Percentiles rank a stretch among this genome's conserved stretches.
Conservation (phyloP, 805 yeast species). For the Wickerhamiella slavikovae region DNA sequence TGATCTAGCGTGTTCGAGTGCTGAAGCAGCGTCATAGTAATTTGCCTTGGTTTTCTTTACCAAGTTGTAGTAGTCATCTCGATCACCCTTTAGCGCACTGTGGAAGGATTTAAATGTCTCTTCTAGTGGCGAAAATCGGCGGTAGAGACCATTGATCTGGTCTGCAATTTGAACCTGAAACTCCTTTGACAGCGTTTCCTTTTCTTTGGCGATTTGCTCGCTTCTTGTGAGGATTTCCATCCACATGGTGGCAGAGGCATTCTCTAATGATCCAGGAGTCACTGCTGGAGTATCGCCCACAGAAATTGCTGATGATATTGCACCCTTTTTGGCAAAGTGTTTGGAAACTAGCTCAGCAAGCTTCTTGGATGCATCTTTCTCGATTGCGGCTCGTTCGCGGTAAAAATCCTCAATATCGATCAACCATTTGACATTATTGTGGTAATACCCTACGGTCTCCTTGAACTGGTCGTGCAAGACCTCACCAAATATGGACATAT, state of each 20-base stretch:
- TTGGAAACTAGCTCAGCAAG: constrained; percentile 43
- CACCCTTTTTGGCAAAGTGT: constrained; percentile 59
- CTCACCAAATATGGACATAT: constrained; percentile 10
- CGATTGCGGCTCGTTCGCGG: constrained; percentile 61
- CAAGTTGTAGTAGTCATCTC: constrained; percentile 31
- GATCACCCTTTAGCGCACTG: constrained; percentile 30
- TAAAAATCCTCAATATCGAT: constrained; percentile 67
- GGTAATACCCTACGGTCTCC: constrained; percentile 53
- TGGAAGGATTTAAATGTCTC: constrained; percentile 37
- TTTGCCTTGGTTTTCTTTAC: constrained; percentile 43
- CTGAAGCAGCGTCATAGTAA: constrained; percentile 66
- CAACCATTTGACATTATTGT: constrained; percentile 53
- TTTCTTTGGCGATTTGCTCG: constrained; percentile 56
- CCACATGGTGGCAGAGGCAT: constrained; percentile 80
- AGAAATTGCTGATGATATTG: constrained; percentile 39
- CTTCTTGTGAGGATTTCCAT: constrained; percentile 68
- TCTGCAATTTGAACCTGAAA: constrained; percentile 38
- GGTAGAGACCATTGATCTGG: constrained; percentile 33
- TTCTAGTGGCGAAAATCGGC: constrained; percentile 32
- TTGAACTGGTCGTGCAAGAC: constrained; percentile 46
- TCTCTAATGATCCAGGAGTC: constrained; percentile 89
- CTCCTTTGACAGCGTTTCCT: constrained; percentile 35
- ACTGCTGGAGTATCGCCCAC: constrained; percentile 83
- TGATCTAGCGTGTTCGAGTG: constrained; percentile 61
- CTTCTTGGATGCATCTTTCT: constrained; percentile 60